These are phyloP conservation scores for Colletotrichum sublineola DNA, from an alignment of 2,329 filamentous ascomycete genomes.

Conservation along the genomic window DNA sequence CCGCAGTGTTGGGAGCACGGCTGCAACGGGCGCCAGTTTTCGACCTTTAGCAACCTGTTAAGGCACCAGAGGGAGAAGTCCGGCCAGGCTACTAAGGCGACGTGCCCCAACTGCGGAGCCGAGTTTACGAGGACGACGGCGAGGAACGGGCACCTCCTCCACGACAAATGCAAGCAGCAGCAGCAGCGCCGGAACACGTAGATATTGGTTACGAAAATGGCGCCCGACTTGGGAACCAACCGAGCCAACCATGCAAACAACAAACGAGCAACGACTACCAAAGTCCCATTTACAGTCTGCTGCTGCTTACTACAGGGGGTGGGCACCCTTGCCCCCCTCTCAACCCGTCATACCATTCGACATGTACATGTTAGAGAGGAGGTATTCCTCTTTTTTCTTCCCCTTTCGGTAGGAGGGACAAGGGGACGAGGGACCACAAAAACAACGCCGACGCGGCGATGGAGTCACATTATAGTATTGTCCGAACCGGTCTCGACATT, in stretches of 20 bases:
- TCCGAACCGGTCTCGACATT: not conserved
- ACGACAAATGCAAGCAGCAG: slow-evolving; percentile 89
- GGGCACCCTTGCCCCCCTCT: not conserved
- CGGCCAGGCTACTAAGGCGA: slow-evolving; percentile 88
- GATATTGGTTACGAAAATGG: slow-evolving; percentile 8
- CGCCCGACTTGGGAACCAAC: not conserved
- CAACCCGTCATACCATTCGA: slow-evolving; percentile 17
- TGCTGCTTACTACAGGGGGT: not conserved
- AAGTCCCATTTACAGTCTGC: slow-evolving; percentile 1
- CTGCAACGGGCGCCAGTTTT: slow-evolving; percentile 95
- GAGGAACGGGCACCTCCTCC: slow-evolving; percentile 84
- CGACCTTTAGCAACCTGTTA: slow-evolving; percentile 94
- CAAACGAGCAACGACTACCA: slow-evolving; percentile 19
- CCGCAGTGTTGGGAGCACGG: slow-evolving; percentile 98
- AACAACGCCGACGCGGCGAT: slow-evolving; percentile 8
- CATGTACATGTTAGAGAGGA: slow-evolving; percentile 28
- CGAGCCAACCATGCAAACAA: slow-evolving; percentile 11
- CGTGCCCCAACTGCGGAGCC: slow-evolving; percentile 90
- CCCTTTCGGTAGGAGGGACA: not conserved
- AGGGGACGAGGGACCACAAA: not conserved
- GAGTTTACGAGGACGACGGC: slow-evolving; percentile 93
- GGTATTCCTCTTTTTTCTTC: not conserved
- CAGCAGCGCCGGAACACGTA: slow-evolving; percentile 59
- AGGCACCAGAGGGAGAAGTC: slow-evolving; percentile 96
- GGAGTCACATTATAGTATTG: slow-evolving; percentile 7